These are phyloP conservation scores for Narthecium ossifragum DNA, from an alignment of 106 monocot genomes.

Conservation along the genomic window DNA sequence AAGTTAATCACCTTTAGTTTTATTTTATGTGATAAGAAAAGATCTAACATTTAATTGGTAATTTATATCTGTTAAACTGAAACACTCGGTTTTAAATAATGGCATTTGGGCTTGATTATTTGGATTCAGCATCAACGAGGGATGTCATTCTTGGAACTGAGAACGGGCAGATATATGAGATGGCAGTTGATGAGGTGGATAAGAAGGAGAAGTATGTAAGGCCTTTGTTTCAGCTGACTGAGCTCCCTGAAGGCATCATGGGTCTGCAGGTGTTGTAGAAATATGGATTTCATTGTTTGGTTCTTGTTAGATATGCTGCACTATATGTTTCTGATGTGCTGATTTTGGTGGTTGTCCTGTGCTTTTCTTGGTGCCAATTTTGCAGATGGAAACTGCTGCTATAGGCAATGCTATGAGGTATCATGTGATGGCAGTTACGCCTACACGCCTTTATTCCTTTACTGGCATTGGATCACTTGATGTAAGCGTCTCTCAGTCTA, in stretches of 20 bases:
- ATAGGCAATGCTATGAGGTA: constrained; percentile 57
- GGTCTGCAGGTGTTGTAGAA: constrained; percentile 65
- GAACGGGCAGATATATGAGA: constrained; percentile 82
- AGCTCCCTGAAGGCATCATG: constrained; percentile 86
- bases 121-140: constrained; percentile 62
- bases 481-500: too few species aligned
- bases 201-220: constrained; percentile 96
- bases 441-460: constrained; percentile 92
- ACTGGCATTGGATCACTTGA: constrained; percentile 91
- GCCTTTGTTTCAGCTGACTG: constrained; percentile 68
- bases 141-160: constrained; percentile 93
- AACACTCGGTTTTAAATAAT: too few species aligned
- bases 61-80: too few species aligned
- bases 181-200: constrained; percentile 82
- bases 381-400: constrained; percentile 88
- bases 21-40: too few species aligned
- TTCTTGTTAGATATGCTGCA: not conserved
- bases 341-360: not conserved
- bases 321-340: too few species aligned
- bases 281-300: not conserved
- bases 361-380: constrained; percentile 4
- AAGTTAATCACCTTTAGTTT: too few species aligned
- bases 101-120: not conserved
- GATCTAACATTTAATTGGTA: too few species aligned
- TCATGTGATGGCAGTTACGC: constrained; percentile 98